Conservation (phyloP, 495 filamentous ascomycete species). For the Terfezia claveryi region DNA sequence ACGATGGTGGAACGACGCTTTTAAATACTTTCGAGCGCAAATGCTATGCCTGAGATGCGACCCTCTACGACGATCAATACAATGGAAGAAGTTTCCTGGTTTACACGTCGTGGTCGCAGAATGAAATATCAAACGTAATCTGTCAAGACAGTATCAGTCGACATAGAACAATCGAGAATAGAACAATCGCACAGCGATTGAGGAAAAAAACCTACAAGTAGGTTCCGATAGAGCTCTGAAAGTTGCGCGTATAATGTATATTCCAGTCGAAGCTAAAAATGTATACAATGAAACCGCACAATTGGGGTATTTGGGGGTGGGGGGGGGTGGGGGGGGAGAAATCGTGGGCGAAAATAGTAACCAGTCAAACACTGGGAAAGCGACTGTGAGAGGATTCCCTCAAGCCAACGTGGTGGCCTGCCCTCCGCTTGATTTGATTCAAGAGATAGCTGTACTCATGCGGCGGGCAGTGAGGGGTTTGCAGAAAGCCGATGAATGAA, state of each 20-base stretch:
- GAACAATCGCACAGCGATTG: not conserved
- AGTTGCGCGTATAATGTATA: not conserved
- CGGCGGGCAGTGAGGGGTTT: constrained; percentile 11
- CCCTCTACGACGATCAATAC: constrained; percentile 11
- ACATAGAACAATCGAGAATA: not conserved
- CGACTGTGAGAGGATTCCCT: constrained; percentile 15
- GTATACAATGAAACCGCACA: not conserved
- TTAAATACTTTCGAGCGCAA: not conserved
- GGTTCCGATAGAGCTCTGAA: not conserved
- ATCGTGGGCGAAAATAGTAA: not conserved
- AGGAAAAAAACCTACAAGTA: not conserved
- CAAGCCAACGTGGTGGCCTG: constrained; percentile 20
- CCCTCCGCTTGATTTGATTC: constrained; percentile 19
- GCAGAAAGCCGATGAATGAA: constrained; percentile 13
- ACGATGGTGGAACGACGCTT: constrained; percentile 1
- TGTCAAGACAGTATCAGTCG: not conserved
- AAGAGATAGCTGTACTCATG: constrained; percentile 19
- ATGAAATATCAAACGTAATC: not conserved
- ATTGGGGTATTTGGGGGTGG: not conserved
- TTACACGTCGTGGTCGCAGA: not conserved
- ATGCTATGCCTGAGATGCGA: not conserved
- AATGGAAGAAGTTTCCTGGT: constrained; percentile 4
- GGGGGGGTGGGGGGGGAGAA: too few relatives aligned
- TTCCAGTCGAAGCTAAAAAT: constrained; percentile 2
- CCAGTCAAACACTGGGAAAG: constrained; percentile 5